Percentiles rank a stretch among this genome's conserved stretches.
phyloP scores from a whole-genome alignment of 1,139 yeast genomes.

The Blastobotrys petasosporus region DNA sequence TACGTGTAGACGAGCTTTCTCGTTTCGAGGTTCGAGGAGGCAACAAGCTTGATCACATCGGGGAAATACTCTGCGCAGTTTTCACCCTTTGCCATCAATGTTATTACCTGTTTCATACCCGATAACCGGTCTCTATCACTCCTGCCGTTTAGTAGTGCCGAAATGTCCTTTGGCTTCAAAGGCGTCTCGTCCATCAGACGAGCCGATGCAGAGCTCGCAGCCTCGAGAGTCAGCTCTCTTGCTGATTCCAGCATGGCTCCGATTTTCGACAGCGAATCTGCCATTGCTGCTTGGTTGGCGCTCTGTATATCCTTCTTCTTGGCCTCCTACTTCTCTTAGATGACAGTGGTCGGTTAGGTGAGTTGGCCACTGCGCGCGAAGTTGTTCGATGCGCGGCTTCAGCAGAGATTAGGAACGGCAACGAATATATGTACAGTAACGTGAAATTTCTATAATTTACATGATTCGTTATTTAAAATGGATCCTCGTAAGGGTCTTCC shows the following conservation, averaged over 20 bases:
- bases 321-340: not conserved
- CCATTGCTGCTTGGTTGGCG: slow-evolving; percentile 33
- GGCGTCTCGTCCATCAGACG: slow-evolving; percentile 41
- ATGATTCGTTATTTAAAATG: no score
- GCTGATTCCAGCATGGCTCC: slow-evolving; percentile 73
- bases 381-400: no score
- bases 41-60: slow-evolving; percentile 83
- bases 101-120: slow-evolving; percentile 73
- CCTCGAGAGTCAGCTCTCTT: slow-evolving; percentile 69
- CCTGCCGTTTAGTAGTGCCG: slow-evolving; percentile 60
- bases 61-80: slow-evolving; percentile 65
- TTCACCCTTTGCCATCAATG: slow-evolving; percentile 59
- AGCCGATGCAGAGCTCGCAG: slow-evolving; percentile 76
- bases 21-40: slow-evolving; percentile 61
- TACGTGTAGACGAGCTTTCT: slow-evolving; percentile 76
- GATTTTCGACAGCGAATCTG: slow-evolving; percentile 46
- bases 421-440: no score
- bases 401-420: no score
- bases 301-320: not conserved
- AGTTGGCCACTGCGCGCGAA: no score
- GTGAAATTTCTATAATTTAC: no score
- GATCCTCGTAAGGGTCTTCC: slow-evolving; percentile 96
- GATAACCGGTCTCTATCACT: slow-evolving; percentile 62
- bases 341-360: not conserved
- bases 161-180: slow-evolving; percentile 57